These are phyloP conservation scores for Lachancea waltii DNA, from an alignment of 805 yeast genomes.

Conservation along the genomic window DNA sequence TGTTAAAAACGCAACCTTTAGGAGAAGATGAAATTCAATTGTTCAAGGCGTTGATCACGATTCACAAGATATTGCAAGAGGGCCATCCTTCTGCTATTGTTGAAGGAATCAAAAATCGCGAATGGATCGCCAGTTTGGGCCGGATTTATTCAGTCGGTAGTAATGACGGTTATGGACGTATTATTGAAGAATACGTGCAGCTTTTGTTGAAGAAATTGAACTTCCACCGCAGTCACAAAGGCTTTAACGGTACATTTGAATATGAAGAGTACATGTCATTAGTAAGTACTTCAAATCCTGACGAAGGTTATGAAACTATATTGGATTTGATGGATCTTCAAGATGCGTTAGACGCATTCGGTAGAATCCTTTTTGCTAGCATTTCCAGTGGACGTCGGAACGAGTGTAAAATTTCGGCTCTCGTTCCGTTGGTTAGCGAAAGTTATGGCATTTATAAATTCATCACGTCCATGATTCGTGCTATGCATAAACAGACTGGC, in stretches of 20 bases:
- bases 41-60: constrained; percentile 76
- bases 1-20: constrained; percentile 70
- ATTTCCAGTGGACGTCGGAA: constrained; percentile 38
- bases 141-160: constrained; percentile 43
- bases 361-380: constrained; percentile 66
- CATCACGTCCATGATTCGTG: constrained; percentile 83
- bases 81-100: constrained; percentile 84
- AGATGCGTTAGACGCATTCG: constrained; percentile 74
- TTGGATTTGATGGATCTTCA: constrained; percentile 80
- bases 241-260: constrained; percentile 92
- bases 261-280: constrained; percentile 91
- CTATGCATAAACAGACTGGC: constrained; percentile 64
- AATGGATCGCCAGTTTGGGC: constrained; percentile 70
- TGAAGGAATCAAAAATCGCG: constrained; percentile 73
- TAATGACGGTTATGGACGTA: constrained; percentile 51
- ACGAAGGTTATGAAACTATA: constrained; percentile 89
- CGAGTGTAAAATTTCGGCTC: constrained; percentile 78
- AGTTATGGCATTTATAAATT: constrained; percentile 90
- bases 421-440: constrained; percentile 87
- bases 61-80: constrained; percentile 93
- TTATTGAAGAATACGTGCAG: constrained; percentile 70
- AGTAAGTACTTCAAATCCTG: constrained; percentile 83
- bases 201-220: constrained; percentile 66
- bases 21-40: constrained; percentile 73
- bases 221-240: constrained; percentile 79